phyloP scores from a whole-genome alignment of 2,329 filamentous ascomycete genomes.

The Pyricularia sp. region DNA sequence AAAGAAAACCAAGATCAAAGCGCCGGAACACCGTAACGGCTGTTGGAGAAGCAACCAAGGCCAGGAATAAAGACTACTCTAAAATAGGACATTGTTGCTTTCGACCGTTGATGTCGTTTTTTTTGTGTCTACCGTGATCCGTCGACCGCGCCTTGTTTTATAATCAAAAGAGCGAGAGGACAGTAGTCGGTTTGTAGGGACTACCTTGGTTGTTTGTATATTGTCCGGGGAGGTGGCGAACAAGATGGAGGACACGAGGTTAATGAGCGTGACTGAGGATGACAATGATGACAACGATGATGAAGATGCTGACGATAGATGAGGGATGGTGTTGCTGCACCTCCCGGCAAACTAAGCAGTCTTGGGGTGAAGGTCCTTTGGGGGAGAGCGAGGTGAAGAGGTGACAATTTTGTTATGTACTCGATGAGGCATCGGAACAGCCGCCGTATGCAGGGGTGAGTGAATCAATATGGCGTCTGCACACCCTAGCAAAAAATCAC shows the following conservation, averaged over 20 bases:
- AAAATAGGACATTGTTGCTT: background rate
- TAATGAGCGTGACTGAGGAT: background rate
- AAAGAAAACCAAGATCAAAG: slow-evolving; percentile 3
- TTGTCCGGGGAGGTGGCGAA: background rate
- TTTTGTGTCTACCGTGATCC: background rate
- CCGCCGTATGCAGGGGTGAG: background rate
- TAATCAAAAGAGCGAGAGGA: background rate
- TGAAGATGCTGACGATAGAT: background rate
- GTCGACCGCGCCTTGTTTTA: background rate
- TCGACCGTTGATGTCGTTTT: background rate
- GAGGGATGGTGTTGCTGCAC: background rate
- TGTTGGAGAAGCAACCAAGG: background rate
- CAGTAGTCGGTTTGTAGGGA: background rate
- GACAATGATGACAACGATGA: background rate
- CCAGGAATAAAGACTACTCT: background rate
- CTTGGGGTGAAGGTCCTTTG: background rate
- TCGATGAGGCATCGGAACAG: background rate
- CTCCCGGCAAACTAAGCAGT: background rate
- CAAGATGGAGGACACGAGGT: background rate
- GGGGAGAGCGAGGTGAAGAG: background rate
- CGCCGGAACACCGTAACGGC: slow-evolving; percentile 1
- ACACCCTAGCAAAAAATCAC: background rate
- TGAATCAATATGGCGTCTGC: background rate
- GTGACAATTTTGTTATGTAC: background rate
- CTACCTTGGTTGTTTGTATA: background rate